phyloP scores from a whole-genome alignment of 805 yeast species.

The Clavispora fructus region DNA sequence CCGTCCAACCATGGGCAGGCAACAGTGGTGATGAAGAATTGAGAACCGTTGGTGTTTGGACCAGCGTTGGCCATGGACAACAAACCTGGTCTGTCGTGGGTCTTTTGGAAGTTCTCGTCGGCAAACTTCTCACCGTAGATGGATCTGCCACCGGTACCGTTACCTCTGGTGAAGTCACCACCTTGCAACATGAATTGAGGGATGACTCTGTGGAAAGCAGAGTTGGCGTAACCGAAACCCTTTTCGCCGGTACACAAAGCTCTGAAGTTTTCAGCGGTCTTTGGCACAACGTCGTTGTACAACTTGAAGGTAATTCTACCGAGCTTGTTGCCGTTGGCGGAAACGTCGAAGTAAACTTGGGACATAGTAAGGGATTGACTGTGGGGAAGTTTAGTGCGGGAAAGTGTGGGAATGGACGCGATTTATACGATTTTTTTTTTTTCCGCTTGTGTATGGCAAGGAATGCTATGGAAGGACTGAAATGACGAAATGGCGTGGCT shows the following conservation, averaged over 20 bases:
- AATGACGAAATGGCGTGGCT: neutral
- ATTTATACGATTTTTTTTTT: neutral
- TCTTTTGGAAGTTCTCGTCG: conserved; percentile 79
- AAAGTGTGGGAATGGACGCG: neutral
- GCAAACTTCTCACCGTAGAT: conserved; percentile 81
- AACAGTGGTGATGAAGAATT: conserved; percentile 92
- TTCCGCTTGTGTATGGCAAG: neutral
- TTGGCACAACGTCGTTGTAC: conserved; percentile 88
- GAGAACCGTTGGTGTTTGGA: conserved; percentile 97
- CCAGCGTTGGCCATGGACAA: conserved; percentile 98
- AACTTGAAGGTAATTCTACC: conserved; percentile 86
- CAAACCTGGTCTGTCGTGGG: conserved; percentile 81
- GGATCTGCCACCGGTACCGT: conserved; percentile 92
- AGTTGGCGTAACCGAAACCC: conserved; percentile 84
- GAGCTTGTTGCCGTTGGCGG: conserved; percentile 63
- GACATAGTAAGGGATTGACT: conserved; percentile 38
- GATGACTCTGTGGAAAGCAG: conserved; percentile 94
- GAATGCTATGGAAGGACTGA: conserved; percentile 1
- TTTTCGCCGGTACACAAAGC: conserved; percentile 92
- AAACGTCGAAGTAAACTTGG: conserved; percentile 75
- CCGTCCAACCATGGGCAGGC: conserved; percentile 88
- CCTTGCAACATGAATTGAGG: conserved; percentile 97
- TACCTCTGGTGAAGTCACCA: conserved; percentile 67
- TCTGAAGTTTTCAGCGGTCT: conserved; percentile 94
- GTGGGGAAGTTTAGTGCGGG: neutral